Percentiles rank a stretch among this genome's conserved stretches.
These are phyloP conservation scores for Puccinia brachypodii DNA, from an alignment of 1,284 basidiomycete species.

Conservation along the genomic window DNA sequence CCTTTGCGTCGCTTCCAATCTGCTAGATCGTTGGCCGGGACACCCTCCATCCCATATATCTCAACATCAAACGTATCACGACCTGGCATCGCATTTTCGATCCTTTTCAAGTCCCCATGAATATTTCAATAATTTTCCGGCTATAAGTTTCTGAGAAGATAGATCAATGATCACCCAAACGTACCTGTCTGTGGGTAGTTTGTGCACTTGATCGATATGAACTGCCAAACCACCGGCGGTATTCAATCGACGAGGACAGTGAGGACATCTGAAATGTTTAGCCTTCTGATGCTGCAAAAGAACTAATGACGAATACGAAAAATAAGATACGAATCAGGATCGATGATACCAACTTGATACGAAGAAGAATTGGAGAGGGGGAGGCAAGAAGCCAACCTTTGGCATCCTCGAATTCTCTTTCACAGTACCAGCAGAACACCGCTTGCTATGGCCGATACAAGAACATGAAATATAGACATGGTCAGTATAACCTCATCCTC, in stretches of 20 bases:
- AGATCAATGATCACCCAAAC: constrained; percentile 57
- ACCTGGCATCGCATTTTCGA: constrained; percentile 93
- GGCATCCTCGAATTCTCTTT: constrained; percentile 96
- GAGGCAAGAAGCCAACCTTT: constrained; percentile 65
- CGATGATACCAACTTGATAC: constrained; percentile 7
- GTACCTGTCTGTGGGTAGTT: constrained; percentile 92
- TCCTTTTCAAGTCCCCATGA: constrained; percentile 68
- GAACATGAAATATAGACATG: neutral
- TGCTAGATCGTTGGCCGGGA: constrained; percentile 86
- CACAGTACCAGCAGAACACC: constrained; percentile 85
- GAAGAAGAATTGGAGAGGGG: constrained; percentile 23
- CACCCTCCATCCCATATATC: constrained; percentile 99
- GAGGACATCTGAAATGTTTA: constrained; percentile 96
- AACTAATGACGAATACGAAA: constrained; percentile 62
- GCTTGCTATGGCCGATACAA: constrained; percentile 31
- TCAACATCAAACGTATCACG: constrained; percentile 98
- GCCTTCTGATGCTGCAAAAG: constrained; percentile 99
- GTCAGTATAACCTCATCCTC: neutral
- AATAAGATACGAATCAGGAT: neutral
- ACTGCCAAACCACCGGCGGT: constrained; percentile 98
- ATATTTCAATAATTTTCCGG: constrained; percentile 19
- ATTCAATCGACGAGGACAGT: constrained; percentile 92
- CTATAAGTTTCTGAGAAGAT: constrained; percentile 48
- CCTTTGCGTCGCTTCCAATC: constrained; percentile 94
- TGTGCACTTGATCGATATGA: constrained; percentile 97